Evolutionary conservation across 371 early-diverging fungal species (phyloP).

Genomic region (Actinomortierella wolfii): DNA sequence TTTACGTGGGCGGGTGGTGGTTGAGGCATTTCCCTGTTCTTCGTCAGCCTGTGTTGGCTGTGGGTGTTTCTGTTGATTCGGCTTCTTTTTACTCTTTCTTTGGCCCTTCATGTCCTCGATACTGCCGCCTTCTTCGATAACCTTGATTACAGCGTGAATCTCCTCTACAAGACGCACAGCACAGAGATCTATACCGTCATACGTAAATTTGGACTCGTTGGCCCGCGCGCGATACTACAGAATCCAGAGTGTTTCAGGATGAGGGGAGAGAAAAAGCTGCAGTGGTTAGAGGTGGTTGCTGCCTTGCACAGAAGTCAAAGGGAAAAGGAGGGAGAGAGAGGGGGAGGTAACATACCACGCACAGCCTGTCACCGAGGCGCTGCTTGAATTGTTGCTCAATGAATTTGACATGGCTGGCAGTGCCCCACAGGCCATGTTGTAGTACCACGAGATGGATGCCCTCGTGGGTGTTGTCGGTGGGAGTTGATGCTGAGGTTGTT

Average conservation of each 20-base stretch:
- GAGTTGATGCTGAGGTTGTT: too few species aligned
- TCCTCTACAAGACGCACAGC: slow-evolving; percentile 25
- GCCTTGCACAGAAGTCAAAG: too few species aligned
- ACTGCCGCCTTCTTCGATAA: slow-evolving; percentile 25
- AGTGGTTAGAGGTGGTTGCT: too few species aligned
- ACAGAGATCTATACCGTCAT: slow-evolving; percentile 39
- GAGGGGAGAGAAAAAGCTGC: neutral
- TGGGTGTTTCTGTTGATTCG: neutral
- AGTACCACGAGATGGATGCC: slow-evolving; percentile 31
- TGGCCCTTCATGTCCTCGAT: slow-evolving; percentile 33
- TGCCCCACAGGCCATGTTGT: slow-evolving; percentile 40
- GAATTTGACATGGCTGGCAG: slow-evolving; percentile 33
- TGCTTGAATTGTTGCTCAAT: slow-evolving; percentile 41
- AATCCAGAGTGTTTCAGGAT: neutral
- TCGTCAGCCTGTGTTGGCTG: too few species aligned
- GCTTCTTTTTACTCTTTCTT: neutral
- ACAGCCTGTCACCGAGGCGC: slow-evolving; percentile 33
- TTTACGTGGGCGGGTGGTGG: slow-evolving; percentile 17
- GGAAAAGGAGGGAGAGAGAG: neutral
- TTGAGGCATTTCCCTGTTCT: too few species aligned
- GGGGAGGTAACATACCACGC: slow-evolving; percentile 25
- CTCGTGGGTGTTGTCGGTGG: too few species aligned
- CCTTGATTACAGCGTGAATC: slow-evolving; percentile 23
- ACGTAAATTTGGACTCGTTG: slow-evolving; percentile 27
- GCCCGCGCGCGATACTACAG: slow-evolving; percentile 26